Base-by-base conservation (phyloP, 306 rosid genomes). In the Medicago lupulina region DNA sequence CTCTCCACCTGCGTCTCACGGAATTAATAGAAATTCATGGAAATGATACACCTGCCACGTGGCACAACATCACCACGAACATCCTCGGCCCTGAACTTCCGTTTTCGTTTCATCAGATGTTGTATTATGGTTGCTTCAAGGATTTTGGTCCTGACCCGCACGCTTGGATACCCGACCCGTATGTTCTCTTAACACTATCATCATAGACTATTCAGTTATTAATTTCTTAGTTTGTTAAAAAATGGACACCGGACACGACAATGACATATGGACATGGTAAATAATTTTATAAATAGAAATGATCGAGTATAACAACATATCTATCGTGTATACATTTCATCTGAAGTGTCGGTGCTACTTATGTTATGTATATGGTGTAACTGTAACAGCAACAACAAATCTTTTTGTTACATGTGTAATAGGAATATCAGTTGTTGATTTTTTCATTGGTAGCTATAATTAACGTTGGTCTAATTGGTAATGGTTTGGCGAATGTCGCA, bases 101-200 rank as follows among this genome's bases (percentile, higher is more conserved):
- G 23, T 95, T 95, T 85, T 84, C 95, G 44, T 75, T 92, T 63
- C 98, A 95, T 82, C 98, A 85, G 83, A 86, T 90, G 96, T 4
- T 95, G 74, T 95, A 86, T 83, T 86, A 88, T 67, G 85, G 83
- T 2, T 92, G 97, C 89, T 92, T 75, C 80, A 81, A 49, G 64
- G 79, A 80, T 78, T 90, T 64, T 69, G 98, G 98, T 36, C 78
- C 92, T 21, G 97, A 95, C 82, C 97, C 97, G 4, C 97, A 96
- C 25, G 96, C 97, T 65, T 95, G 98, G 98, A 62, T 89, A 16
- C 98, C 98, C 58, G 79, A 86, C 82, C 86, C 79, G 98, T 95
- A 79, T 67, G 87, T 75, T 12, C 16, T 44, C 5, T 44, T 28
- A 21, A 62, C 4, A 1, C 16, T 28, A 28, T 28, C 31, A 28